Percentiles rank a stretch among this genome's conserved stretches.
Evolutionary conservation across 2,329 filamentous ascomycete species (phyloP).

Genomic region (Alternaria infectoria): DNA sequence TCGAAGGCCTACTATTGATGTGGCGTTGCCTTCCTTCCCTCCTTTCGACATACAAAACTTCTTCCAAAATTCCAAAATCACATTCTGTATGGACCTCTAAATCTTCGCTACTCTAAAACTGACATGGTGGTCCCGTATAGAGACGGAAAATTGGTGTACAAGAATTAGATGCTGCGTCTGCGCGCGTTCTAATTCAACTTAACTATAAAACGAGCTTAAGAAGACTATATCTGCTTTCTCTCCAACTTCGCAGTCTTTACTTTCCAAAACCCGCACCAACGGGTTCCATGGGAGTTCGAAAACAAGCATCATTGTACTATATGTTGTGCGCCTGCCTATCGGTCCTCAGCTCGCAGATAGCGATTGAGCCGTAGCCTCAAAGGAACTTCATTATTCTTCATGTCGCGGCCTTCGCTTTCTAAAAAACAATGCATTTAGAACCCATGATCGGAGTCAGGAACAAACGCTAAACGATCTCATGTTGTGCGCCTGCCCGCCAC

Average conservation of each 20-base stretch:
- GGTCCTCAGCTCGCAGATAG: not conserved
- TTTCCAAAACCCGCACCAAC: not conserved
- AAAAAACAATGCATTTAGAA: no score
- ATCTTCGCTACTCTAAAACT: no score
- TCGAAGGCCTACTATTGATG: accelerated
- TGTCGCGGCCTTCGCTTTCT: not conserved
- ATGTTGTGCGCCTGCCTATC: not conserved
- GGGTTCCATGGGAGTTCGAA: not conserved
- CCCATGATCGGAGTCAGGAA: no score
- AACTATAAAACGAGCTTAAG: no score
- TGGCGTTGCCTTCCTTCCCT: not conserved
- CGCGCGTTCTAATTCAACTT: no score
- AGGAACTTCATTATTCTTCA: accelerated
- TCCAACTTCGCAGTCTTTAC: not conserved
- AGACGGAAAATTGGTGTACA: not conserved
- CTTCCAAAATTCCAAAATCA: no score
- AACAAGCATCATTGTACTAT: no score
- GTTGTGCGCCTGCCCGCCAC: not conserved
- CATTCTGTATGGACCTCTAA: no score
- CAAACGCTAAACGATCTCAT: accelerated
- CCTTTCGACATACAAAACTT: no score
- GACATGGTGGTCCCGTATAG: not conserved
- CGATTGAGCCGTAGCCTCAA: not conserved
- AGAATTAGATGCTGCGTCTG: not conserved
- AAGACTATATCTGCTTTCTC: not conserved